phyloP scores from a whole-genome alignment of 352 stramenopile genomes.

The Phytophthora fragariae region DNA sequence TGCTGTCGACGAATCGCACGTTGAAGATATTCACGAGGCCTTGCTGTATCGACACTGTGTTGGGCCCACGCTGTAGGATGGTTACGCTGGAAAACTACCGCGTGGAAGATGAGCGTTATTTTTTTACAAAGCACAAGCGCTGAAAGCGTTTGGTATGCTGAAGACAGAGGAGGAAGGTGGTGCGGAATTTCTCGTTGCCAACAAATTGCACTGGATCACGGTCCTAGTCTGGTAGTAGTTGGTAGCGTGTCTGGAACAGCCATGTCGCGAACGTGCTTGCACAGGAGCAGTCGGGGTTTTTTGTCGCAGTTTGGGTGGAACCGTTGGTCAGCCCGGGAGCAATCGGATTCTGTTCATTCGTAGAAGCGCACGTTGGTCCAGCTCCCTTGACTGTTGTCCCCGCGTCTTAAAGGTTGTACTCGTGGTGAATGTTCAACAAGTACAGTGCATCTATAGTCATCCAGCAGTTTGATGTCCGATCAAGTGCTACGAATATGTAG shows the following conservation, averaged over 20 bases:
- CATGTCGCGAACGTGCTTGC: constrained; percentile 5
- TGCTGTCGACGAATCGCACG: background rate
- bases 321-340: background rate
- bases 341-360: background rate
- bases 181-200: constrained; percentile 16
- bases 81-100: constrained; percentile 24
- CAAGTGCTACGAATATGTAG: background rate
- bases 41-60: constrained; percentile 24
- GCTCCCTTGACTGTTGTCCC: background rate
- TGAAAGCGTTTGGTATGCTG: constrained; percentile 34
- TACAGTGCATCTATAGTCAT: background rate
- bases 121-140: constrained; percentile 15
- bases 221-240: constrained; percentile 19
- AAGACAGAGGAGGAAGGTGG: constrained; percentile 18
- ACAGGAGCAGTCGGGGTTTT: constrained; percentile 10
- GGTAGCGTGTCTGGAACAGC: constrained; percentile 13
- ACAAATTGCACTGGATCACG: constrained; percentile 21
- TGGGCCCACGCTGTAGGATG: constrained; percentile 22
- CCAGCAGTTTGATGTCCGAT: background rate
- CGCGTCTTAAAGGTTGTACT: background rate
- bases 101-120: constrained; percentile 3
- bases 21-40: constrained; percentile 4
- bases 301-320: constrained; percentile 8
- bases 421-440: background rate
- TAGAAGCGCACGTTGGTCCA: background rate